Evolutionary conservation across 805 yeast genomes (phyloP).

Genomic region (Komagataella ulmi): DNA sequence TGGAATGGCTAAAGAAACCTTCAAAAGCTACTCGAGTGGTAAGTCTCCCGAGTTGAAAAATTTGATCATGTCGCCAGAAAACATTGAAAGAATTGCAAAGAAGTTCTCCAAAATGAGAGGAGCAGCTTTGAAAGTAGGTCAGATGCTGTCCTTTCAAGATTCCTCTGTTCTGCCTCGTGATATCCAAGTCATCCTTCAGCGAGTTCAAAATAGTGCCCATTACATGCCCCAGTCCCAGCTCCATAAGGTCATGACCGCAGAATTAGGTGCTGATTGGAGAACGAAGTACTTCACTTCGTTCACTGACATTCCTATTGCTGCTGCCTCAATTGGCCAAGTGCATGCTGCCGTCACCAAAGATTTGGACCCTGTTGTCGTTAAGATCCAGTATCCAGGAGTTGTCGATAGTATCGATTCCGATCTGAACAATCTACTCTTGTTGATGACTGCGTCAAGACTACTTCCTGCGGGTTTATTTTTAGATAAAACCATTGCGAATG

Average conservation of each 20-base stretch:
- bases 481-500: conserved; percentile 86
- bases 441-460: conserved; percentile 75
- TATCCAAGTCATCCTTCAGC: conserved; percentile 62
- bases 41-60: conserved; percentile 35
- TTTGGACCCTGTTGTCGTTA: conserved; percentile 74
- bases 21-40: conserved; percentile 52
- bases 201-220: conserved; percentile 90
- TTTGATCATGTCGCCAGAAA: conserved; percentile 62
- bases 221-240: conserved; percentile 93
- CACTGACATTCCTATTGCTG: conserved; percentile 86
- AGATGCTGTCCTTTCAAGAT: conserved; percentile 91
- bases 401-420: conserved; percentile 90
- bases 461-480: conserved; percentile 86
- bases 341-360: conserved; percentile 66
- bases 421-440: conserved; percentile 68
- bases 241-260: conserved; percentile 55
- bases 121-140: conserved; percentile 98
- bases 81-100: conserved; percentile 78
- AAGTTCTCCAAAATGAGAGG: conserved; percentile 93
- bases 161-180: conserved; percentile 73
- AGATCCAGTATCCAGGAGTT: conserved; percentile 96
- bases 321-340: conserved; percentile 96
- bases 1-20: conserved; percentile 69
- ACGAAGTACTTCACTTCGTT: conserved; percentile 50
- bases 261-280: conserved; percentile 77